Percentiles rank a stretch among this genome's conserved stretches.
Conservation (phyloP, 2,329 filamentous ascomycete species). For the Juglanconis oblonga region DNA sequence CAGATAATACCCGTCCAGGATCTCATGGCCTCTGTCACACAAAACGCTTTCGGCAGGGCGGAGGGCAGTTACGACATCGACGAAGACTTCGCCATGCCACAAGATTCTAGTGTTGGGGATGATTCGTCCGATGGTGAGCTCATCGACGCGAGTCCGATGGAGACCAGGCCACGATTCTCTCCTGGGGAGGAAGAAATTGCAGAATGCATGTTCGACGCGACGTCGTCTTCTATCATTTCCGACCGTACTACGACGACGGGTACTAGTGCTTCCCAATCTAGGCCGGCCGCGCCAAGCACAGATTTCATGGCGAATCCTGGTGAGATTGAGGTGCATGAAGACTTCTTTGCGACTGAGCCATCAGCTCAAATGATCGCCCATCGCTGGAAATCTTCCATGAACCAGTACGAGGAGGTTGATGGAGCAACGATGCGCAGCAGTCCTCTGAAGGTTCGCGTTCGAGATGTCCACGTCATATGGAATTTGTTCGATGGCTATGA, state of each 20-base stretch:
- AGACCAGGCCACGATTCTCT: slow-evolving; percentile 40
- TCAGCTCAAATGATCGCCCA: slow-evolving; percentile 65
- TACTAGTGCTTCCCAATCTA: neutral
- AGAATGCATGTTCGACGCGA: slow-evolving; percentile 48
- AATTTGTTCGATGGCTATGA: slow-evolving; percentile 98
- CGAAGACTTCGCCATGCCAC: slow-evolving; percentile 57
- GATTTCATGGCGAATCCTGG: slow-evolving; percentile 8
- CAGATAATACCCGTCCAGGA: slow-evolving; percentile 83
- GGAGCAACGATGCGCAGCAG: slow-evolving; percentile 59
- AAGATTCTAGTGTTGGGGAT: slow-evolving; percentile 43
- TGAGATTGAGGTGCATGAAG: slow-evolving; percentile 58
- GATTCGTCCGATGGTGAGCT: slow-evolving; percentile 36
- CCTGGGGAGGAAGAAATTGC: slow-evolving; percentile 38
- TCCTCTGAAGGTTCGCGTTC: slow-evolving; percentile 73
- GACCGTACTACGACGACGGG: slow-evolving; percentile 40
- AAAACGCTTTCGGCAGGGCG: slow-evolving; percentile 70
- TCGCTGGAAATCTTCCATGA: slow-evolving; percentile 75
- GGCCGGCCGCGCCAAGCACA: slow-evolving; percentile 10
- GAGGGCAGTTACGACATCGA: slow-evolving; percentile 63
- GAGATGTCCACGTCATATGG: slow-evolving; percentile 93
- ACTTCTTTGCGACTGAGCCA: slow-evolving; percentile 69
- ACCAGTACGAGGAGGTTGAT: slow-evolving; percentile 68
- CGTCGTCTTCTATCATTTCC: slow-evolving; percentile 35
- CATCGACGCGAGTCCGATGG: slow-evolving; percentile 28
- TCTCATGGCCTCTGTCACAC: slow-evolving; percentile 84